phyloP scores from a whole-genome alignment of 2,329 filamentous ascomycete genomes.

The Monilinia laxa region DNA sequence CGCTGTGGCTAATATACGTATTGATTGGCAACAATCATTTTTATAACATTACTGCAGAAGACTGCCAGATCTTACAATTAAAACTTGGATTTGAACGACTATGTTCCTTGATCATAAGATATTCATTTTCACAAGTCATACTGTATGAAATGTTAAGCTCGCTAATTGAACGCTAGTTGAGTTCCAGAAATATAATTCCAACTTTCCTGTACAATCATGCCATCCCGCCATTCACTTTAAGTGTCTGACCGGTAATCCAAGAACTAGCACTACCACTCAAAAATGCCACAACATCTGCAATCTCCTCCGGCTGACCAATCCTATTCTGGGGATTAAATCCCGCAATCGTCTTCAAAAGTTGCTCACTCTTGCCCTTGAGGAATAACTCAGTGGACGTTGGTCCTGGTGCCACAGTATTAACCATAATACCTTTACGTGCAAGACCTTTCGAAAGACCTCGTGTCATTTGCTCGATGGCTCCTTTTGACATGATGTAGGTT shows the following conservation, averaged over 20 bases:
- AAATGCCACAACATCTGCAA: constrained; percentile 48
- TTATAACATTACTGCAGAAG: background rate
- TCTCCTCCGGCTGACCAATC: constrained; percentile 48
- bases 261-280: constrained; percentile 34
- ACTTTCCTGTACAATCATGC: constrained; percentile 25
- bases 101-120: background rate
- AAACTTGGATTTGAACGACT: background rate
- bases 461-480: constrained; percentile 55
- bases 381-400: constrained; percentile 54
- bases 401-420: constrained; percentile 53
- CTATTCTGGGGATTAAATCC: constrained; percentile 46
- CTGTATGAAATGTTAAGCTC: background rate
- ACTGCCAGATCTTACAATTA: background rate
- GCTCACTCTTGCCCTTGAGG: constrained; percentile 44
- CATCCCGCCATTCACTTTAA: constrained; percentile 37
- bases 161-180: background rate
- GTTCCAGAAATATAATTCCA: background rate
- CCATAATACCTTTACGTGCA: constrained; percentile 47
- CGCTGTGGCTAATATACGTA: background rate
- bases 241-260: constrained; percentile 36
- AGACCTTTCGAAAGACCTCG: constrained; percentile 53
- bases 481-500: constrained; percentile 51
- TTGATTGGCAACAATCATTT: background rate
- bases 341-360: constrained; percentile 45
- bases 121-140: background rate